phyloP scores from a whole-genome alignment of 805 yeast genomes.

The Metschnikowia amazonensis region DNA sequence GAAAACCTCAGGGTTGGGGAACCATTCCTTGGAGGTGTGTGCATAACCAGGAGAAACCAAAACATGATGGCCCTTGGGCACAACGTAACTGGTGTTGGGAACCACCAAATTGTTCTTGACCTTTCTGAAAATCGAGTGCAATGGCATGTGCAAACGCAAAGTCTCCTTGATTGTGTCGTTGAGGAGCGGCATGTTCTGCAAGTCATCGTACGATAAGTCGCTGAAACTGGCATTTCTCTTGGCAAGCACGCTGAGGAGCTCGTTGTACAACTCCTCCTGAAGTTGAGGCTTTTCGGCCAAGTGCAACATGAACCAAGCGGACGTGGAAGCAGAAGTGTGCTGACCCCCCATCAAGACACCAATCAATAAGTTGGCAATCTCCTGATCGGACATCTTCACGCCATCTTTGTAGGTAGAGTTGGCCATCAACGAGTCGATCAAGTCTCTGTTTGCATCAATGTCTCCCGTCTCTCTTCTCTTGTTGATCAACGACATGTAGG shows the following conservation, averaged over 20 bases:
- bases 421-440: slow-evolving; percentile 83
- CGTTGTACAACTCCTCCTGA: slow-evolving; percentile 76
- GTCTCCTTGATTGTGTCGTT: slow-evolving; percentile 89
- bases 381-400: slow-evolving; percentile 87
- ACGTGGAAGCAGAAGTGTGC: slow-evolving; percentile 94
- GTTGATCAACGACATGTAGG: slow-evolving; percentile 75
- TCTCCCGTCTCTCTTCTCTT: slow-evolving; percentile 75
- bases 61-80: slow-evolving; percentile 87
- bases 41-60: slow-evolving; percentile 93
- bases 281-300: slow-evolving; percentile 82
- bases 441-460: slow-evolving; percentile 72
- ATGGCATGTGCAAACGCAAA: slow-evolving; percentile 91
- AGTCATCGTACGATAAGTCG: slow-evolving; percentile 75
- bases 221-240: slow-evolving; percentile 34
- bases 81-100: slow-evolving; percentile 73
- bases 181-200: slow-evolving; percentile 75
- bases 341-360: slow-evolving; percentile 99
- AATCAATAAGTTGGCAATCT: slow-evolving; percentile 87
- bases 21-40: slow-evolving; percentile 68
- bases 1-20: slow-evolving; percentile 69
- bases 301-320: slow-evolving; percentile 91
- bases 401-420: slow-evolving; percentile 90
- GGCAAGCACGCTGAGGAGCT: slow-evolving; percentile 61
- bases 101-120: slow-evolving; percentile 75
- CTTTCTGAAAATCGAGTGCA: slow-evolving; percentile 93